Base-by-base conservation (phyloP, 495 filamentous ascomycete genomes). In the Hypoxylon perforatum region DNA sequence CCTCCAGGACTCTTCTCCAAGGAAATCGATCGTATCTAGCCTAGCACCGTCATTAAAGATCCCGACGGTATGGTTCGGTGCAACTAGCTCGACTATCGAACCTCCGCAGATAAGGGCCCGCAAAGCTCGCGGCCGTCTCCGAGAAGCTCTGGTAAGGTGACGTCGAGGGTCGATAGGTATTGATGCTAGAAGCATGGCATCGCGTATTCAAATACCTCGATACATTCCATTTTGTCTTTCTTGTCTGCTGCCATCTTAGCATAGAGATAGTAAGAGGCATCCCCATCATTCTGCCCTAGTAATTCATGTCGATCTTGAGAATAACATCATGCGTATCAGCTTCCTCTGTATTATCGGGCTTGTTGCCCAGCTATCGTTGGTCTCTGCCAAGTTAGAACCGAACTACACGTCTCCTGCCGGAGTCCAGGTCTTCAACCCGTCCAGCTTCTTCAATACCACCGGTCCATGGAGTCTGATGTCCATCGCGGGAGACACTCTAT, bases 391-490 rank as follows among this genome's bases (percentile, higher is more conserved):
- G 25, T 22, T 68, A 15, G 41, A 63, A 18, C 53, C 65, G 23
- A 68, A 68, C 23, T 68, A 68, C 49, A 68, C 65, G 6, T 68
- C 65, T 1, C 59, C 65, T 18, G 56, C 65, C 1, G 65, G 65
- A 2, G 65, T 68, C 1, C 55, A 68, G 48, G 52, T 68, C n/a
- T 68, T 63, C 42, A 68, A 68, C 42, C 65, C 59, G 9, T 61
- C 53, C 6, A 57, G 28, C 19, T 68, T 63, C 47, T 68, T 68
- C 42, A 52, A 63, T 28, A 41, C 48, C 0, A 68, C 65, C 7
- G 65, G 65, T n/a, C 65, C 65, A 7, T 68, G 65, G 65, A 68
- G 65, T 54, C 10, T 68, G 4, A 68, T 68, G 65, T 54, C 58
- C n/a, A 51, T 58, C 15, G 65, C 65, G 14, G 65, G 65, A 0